phyloP scores from a whole-genome alignment of 306 rosid genomes.

The Medicago truncatula region DNA sequence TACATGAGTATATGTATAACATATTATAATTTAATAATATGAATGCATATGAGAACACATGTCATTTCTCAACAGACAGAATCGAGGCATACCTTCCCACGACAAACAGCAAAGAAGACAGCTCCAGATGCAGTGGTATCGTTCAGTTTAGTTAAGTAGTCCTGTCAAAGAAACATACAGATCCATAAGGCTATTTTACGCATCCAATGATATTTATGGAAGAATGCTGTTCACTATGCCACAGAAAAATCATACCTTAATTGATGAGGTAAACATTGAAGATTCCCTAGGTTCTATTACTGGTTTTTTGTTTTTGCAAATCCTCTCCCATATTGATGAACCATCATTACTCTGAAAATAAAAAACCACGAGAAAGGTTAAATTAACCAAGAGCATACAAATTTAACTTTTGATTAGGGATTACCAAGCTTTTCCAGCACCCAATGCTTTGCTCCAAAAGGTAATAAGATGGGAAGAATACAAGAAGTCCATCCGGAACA shows the following conservation, averaged over 20 bases:
- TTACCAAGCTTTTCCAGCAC: conserved; percentile 85
- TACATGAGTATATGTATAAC: conserved; percentile 13
- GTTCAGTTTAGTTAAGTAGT: conserved; percentile 81
- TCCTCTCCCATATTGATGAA: conserved; percentile 96
- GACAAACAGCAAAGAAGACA: conserved; percentile 91
- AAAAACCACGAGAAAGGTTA: conserved; percentile 27
- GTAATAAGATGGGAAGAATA: conserved; percentile 95
- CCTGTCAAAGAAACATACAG: conserved; percentile 60
- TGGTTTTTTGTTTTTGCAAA: conserved; percentile 88
- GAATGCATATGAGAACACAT: conserved; percentile 35
- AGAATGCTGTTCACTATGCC: conserved; percentile 32
- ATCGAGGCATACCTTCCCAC: conserved; percentile 80
- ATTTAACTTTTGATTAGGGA: conserved; percentile 41
- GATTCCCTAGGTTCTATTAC: conserved; percentile 94
- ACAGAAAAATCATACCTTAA: conserved; percentile 63
- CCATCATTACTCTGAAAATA: conserved; percentile 61
- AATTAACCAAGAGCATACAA: conserved; percentile 38
- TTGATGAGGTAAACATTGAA: conserved; percentile 74
- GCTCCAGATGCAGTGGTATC: conserved; percentile 89
- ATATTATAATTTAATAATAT: conserved; percentile 22
- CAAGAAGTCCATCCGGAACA: conserved; percentile 95
- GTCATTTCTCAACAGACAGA: conserved; percentile 23
- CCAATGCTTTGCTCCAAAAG: conserved; percentile 83
- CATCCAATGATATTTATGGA: conserved; percentile 25
- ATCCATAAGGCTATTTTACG: conserved; percentile 27